Base-by-base conservation (phyloP, 176 grass and related monocot genomes). In the Ananas comosus region DNA sequence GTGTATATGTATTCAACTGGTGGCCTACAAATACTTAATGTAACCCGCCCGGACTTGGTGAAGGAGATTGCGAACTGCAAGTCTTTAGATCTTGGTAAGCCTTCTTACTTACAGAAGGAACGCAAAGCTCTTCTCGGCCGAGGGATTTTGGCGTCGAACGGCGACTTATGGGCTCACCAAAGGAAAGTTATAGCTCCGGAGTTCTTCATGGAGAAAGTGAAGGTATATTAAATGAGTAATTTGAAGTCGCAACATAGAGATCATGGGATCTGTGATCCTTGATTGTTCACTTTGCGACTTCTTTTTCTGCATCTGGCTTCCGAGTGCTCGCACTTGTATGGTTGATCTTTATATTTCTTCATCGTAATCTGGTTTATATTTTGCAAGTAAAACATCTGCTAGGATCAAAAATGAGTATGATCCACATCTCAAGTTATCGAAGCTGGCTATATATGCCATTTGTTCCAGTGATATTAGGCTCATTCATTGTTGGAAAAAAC, bases 121-220 rank as follows among this genome's bases (percentile, higher is more conserved):
- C 80, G 48, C 54, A 81, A 80, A 65, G 72, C 88, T 33, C 82
- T 96, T 63, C 70, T 96, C 64, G 91, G 88, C 54, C 68, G 13
- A 28, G 88, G 91, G 22, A 96, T 96, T 74, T 18, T 91, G 66
- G 80, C 81, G 11, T 71, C 88, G 9, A 82, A 91, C 11, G 78
- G 83, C 51, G 78, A 91, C 16, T 69, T 91, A 3, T 91, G 92
- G 92, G 75, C 67, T 61, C 85, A 96, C 12, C 64, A 91, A 68
- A 79, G 92, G 52, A 96, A 88, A 73, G 74, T 91, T 33, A 88
- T 96, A 14, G 78, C 88, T 19, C 78, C 85, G 1, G 80, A 96
- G 68, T 88, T 96, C 63, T 96, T 96, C 83, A 88, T 91, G 92
- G 83, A 82, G 63, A 96, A 88, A 64, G 68, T 91, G 47, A 96